Base-by-base conservation (phyloP, 2,329 filamentous ascomycete species). In the Emydomyces testavorans region DNA sequence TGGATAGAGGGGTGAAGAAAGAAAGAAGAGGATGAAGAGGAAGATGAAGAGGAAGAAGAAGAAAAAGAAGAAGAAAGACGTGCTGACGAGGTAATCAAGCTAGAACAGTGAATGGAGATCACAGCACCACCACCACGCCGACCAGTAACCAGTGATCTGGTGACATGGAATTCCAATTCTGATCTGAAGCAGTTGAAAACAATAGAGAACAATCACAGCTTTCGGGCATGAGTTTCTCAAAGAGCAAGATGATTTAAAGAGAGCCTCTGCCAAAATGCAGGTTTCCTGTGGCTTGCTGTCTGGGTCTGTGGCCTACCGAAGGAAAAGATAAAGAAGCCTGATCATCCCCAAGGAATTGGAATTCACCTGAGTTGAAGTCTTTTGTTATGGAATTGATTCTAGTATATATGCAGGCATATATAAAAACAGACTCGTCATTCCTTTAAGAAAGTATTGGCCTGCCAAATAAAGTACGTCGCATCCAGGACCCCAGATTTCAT, bases 301-400 rank as follows among this genome's bases (percentile, higher is more conserved):
- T 40, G 21, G 24, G 31, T 13, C 13, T 48, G 46, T 29, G 28
- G 46, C 8, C n/a, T 28, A 24, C 29, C 23, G 38, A 31, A 44
- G 32, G 15, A 37, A 49, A 23, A 4, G 3, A 32, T 3, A 16
- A 28, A 35, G 32, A 15, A 24, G 10, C 31, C 35, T 23, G 6
- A 6, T 26, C 3, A 4, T 4, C 23, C 15, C 13, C 20, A 24
- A 35, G 41, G 11, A 2, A 34, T 44, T 26, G 16, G 6, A 5
- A 2, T 24, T 34, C 29, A 26, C n/a, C 26, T 16, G 16, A n/a
- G 3, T 20, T 10, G n/a, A 36, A 4, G 2, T 10, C 11, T 24
- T 44, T 44, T 4, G 4, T 35, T 34, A 24, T 26, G 28, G 10
- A 21, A 24, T 39, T 10, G 10, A 26, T 4, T 26, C 16, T 21